Conservation (phyloP, 2,329 filamentous ascomycete species). For the Aureobasidium sp. region DNA sequence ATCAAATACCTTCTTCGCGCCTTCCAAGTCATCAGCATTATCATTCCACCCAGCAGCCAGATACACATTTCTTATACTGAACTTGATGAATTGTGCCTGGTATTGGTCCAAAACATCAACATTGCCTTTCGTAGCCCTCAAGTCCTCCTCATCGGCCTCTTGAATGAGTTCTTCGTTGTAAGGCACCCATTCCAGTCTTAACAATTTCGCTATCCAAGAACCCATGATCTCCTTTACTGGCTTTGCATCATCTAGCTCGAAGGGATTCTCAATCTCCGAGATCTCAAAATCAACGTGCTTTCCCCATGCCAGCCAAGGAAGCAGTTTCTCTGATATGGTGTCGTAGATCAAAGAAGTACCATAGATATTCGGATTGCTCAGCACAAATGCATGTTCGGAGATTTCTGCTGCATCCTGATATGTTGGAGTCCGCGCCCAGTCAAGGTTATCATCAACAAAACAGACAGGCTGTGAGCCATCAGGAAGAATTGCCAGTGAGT, state of each 20-base stretch:
- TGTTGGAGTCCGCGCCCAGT: background rate
- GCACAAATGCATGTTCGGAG: background rate
- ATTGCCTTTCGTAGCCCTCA: background rate
- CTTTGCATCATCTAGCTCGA: background rate
- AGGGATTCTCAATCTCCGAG: background rate
- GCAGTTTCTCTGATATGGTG: background rate
- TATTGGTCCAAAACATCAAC: background rate
- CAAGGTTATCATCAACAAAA: background rate
- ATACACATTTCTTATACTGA: background rate
- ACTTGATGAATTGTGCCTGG: background rate
- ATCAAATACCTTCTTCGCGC: background rate
- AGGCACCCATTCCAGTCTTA: slow-evolving; percentile 3
- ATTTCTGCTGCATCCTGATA: background rate
- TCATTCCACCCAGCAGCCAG: background rate
- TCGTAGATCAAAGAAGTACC: slow-evolving; percentile 5
- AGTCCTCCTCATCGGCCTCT: background rate
- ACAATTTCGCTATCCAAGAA: background rate
- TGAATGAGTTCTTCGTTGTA: background rate
- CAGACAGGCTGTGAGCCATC: background rate
- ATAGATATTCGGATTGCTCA: background rate
- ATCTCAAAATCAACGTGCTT: background rate
- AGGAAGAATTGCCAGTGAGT: background rate
- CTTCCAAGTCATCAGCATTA: slow-evolving; percentile 14
- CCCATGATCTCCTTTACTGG: background rate
- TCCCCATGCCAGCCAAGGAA: background rate